Percentiles rank a stretch among this genome's conserved stretches.
phyloP scores from a whole-genome alignment of 305 asterid species.

The Solanum aculeatissimum region DNA sequence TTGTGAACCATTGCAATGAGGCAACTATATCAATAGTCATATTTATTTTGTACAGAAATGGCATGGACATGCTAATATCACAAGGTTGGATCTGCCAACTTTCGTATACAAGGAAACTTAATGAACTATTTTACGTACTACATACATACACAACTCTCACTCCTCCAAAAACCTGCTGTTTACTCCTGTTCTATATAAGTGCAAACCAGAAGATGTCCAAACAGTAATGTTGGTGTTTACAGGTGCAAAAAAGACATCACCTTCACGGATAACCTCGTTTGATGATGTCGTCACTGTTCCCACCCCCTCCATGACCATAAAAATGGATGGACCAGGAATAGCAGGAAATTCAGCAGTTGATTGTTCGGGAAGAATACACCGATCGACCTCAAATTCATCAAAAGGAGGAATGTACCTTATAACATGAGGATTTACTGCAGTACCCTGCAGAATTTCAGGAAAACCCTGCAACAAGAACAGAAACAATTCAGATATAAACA shows the following conservation, averaged over 20 bases:
- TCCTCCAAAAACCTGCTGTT: slow-evolving; percentile 30
- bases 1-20: background rate
- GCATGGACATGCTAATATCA: background rate
- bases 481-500: background rate
- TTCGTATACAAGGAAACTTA: background rate
- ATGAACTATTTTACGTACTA: background rate
- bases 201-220: slow-evolving; percentile 40
- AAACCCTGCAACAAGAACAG: slow-evolving; percentile 33
- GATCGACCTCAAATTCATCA: slow-evolving; percentile 89
- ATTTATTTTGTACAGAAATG: background rate
- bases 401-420: slow-evolving; percentile 62
- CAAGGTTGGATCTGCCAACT: background rate
- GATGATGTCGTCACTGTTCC: slow-evolving; percentile 30
- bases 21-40: background rate
- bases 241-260: slow-evolving; percentile 62
- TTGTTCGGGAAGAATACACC: slow-evolving; percentile 51
- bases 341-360: slow-evolving; percentile 41
- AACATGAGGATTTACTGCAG: slow-evolving; percentile 38
- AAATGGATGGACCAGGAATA: slow-evolving; percentile 59
- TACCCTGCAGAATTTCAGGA: slow-evolving; percentile 61
- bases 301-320: slow-evolving; percentile 43
- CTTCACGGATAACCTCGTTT: slow-evolving; percentile 32
- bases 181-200: slow-evolving; percentile 65
- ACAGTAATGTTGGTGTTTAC: slow-evolving; percentile 36
- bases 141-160: background rate